Evolutionary conservation across 306 rosid species (phyloP).

Genomic region (Cucumis cinereus): DNA sequence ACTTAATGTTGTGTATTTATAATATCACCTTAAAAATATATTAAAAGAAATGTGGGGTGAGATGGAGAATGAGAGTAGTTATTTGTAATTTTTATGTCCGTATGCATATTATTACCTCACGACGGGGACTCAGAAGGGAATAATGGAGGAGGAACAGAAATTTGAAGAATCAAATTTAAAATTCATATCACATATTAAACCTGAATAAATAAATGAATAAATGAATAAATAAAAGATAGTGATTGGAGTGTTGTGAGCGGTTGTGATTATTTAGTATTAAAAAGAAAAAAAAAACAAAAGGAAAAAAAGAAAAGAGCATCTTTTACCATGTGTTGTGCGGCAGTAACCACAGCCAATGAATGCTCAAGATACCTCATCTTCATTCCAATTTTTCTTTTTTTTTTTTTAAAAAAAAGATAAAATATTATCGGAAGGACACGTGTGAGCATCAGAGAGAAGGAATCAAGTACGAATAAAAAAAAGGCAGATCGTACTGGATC

Average conservation of each 20-base stretch:
- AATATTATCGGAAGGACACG: neutral
- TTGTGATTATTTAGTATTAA: neutral
- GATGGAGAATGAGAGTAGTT: too few relatives aligned
- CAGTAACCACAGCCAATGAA: neutral
- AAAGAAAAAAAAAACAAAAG: neutral
- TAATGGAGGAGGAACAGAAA: too few relatives aligned
- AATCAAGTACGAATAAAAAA: neutral
- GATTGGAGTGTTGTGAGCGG: neutral
- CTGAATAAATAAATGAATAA: too few relatives aligned
- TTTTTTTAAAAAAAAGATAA: neutral
- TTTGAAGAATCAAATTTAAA: too few relatives aligned
- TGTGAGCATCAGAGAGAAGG: neutral
- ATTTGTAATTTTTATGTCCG: too few relatives aligned
- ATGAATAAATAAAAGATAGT: too few relatives aligned
- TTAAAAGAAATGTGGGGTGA: too few relatives aligned
- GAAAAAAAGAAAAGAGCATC: neutral
- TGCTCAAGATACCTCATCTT: neutral
- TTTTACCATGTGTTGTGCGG: conserved; percentile 1
- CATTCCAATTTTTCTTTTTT: neutral
- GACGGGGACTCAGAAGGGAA: too few relatives aligned
- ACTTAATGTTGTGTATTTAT: too few relatives aligned
- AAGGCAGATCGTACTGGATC: conserved; percentile 4
- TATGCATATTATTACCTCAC: too few relatives aligned
- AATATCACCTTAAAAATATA: too few relatives aligned
- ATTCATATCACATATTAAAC: too few relatives aligned